Evolutionary conservation across 768 basidiomycete genomes (phyloP).

Genomic region (Auricularia sp.): DNA sequence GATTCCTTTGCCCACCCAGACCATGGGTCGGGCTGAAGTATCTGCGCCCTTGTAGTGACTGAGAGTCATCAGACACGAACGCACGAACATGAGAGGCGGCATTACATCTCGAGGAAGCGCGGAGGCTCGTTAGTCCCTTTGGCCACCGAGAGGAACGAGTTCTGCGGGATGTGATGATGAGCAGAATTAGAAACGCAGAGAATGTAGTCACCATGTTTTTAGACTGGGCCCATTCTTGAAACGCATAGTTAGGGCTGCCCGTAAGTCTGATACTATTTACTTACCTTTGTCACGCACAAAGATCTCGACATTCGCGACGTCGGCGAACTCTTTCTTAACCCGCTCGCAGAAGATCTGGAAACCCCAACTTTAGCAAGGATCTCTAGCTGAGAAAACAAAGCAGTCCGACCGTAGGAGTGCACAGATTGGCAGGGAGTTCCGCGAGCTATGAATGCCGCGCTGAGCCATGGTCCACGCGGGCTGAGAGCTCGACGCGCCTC

Average conservation of each 20-base stretch:
- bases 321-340: conserved; percentile 54
- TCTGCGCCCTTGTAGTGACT: conserved; percentile 72
- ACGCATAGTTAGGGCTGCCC: conserved; percentile 5
- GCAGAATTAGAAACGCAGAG: not conserved
- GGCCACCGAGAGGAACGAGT: conserved; percentile 80
- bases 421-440: conserved; percentile 79
- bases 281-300: conserved; percentile 65
- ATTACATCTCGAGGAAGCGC: conserved; percentile 76
- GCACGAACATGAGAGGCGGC: conserved; percentile 5
- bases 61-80: not conserved
- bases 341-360: conserved; percentile 60
- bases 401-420: conserved; percentile 64
- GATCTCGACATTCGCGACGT: conserved; percentile 56
- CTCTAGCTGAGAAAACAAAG: not conserved
- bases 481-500: conserved; percentile 37
- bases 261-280: conserved; percentile 6
- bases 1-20: conserved; percentile 66
- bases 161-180: conserved; percentile 27
- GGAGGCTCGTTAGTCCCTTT: conserved; percentile 75
- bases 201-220: conserved; percentile 60
- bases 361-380: not conserved
- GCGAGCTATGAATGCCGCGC: conserved; percentile 40
- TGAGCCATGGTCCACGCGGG: not conserved
- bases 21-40: conserved; percentile 49
- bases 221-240: conserved; percentile 65